phyloP scores from a whole-genome alignment of 2,329 filamentous ascomycete species.

The Ilyonectria robusta region DNA sequence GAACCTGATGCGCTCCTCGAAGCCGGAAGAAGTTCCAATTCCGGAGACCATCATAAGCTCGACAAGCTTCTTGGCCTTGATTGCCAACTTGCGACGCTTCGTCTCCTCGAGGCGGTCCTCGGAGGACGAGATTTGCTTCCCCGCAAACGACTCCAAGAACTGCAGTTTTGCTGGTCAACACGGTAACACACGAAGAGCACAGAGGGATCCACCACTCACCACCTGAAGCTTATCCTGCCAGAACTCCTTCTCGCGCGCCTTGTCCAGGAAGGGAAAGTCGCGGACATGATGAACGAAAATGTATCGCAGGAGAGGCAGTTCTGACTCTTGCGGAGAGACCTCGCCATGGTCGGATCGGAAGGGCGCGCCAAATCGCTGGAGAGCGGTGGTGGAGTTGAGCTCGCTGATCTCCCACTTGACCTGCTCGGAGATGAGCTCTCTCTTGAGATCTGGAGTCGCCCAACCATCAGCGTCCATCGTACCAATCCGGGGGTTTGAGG shows the following conservation, averaged over 20 bases:
- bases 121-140: constrained; percentile 96
- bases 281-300: constrained; percentile 99
- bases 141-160: constrained; percentile 98
- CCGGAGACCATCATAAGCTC: constrained; percentile 99
- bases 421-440: constrained; percentile 92
- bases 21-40: constrained; percentile 93
- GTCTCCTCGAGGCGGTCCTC: constrained; percentile 97
- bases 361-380: constrained; percentile 94
- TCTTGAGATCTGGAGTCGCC: constrained; percentile 80
- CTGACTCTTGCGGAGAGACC: constrained; percentile 92
- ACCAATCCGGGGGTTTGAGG: not conserved
- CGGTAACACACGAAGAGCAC: not conserved
- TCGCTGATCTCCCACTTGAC: constrained; percentile 92
- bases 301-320: constrained; percentile 92
- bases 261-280: constrained; percentile 97
- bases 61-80: constrained; percentile 94
- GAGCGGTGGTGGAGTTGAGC: constrained; percentile 93
- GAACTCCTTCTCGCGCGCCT: constrained; percentile 98
- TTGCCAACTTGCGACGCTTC: constrained; percentile 90
- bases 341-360: constrained; percentile 95
- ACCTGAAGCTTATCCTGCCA: constrained; percentile 99
- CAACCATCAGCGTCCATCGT: constrained; percentile 31
- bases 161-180: constrained; percentile 53
- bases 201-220: constrained; percentile 66
- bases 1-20: constrained; percentile 97